Conservation (phyloP, 345 rosid genomes). For the Populus pruinosa region DNA sequence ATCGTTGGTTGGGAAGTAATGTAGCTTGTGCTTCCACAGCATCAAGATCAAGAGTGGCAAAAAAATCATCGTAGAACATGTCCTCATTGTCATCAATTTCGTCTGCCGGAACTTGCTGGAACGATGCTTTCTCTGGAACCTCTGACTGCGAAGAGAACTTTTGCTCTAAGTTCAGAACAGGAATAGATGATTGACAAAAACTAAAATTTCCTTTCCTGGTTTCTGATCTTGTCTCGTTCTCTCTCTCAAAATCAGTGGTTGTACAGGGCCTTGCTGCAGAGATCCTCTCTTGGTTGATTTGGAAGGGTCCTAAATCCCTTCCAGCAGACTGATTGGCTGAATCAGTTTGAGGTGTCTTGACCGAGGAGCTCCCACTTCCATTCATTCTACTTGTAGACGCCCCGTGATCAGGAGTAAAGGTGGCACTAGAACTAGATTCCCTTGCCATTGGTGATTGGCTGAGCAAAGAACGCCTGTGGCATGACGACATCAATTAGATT, state of each 20-base stretch:
- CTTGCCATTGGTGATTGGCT: slow-evolving; percentile 74
- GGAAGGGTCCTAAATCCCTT: slow-evolving; percentile 24
- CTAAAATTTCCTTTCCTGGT: slow-evolving; percentile 54
- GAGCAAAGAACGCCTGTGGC: slow-evolving; percentile 79
- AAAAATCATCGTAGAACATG: slow-evolving; percentile 64
- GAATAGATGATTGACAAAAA: slow-evolving; percentile 37
- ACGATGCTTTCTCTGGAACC: slow-evolving; percentile 19
- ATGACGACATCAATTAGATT: slow-evolving; percentile 4
- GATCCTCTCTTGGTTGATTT: slow-evolving; percentile 27
- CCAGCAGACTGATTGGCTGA: slow-evolving; percentile 22
- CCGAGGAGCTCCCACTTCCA: slow-evolving; percentile 40
- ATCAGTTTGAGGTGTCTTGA: slow-evolving; percentile 37
- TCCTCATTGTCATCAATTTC: slow-evolving; percentile 17
- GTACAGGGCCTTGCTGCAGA: slow-evolving; percentile 23
- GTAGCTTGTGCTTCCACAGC: slow-evolving; percentile 83
- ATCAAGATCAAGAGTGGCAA: slow-evolving; percentile 67
- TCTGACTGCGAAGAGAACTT: slow-evolving; percentile 36
- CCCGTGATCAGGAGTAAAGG: slow-evolving; percentile 37
- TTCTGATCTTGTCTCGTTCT: slow-evolving; percentile 29
- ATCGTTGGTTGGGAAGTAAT: slow-evolving; percentile 42
- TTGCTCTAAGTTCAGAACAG: slow-evolving; percentile 54
- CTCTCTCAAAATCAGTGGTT: slow-evolving; percentile 12
- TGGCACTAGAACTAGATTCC: slow-evolving; percentile 27
- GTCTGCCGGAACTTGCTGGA: slow-evolving; percentile 21
- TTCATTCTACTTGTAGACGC: slow-evolving; percentile 27